Conservation (phyloP, 371 early-diverging fungal genomes). For the Coemansia sp. region DNA sequence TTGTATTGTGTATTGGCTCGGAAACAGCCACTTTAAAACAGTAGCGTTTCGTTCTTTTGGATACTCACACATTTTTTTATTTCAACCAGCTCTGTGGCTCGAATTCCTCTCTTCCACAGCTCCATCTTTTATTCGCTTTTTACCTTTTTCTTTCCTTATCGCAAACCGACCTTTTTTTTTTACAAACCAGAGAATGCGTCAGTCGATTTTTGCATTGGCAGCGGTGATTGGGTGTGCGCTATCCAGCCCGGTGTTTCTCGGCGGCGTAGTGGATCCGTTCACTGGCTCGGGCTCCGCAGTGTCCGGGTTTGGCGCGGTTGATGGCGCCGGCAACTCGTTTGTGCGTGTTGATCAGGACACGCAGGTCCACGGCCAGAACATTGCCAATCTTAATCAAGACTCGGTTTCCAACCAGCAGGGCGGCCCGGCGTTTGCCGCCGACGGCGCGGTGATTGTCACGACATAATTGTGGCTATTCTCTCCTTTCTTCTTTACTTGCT, state of each 20-base stretch:
- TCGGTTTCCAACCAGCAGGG: slow-evolving; percentile 22
- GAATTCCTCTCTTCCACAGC: no score
- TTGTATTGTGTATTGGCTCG: no score
- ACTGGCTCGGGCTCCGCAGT: slow-evolving; percentile 29
- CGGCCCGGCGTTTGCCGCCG: slow-evolving; percentile 31
- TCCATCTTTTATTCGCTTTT: no score
- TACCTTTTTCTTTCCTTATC: no score
- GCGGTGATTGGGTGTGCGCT: slow-evolving; percentile 11
- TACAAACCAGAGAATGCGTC: no score
- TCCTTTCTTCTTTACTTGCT: background rate
- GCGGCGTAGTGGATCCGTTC: slow-evolving; percentile 21
- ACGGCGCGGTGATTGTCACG: slow-evolving; percentile 19
- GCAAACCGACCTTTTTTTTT: no score
- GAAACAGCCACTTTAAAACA: no score
- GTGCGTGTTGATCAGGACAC: slow-evolving; percentile 36
- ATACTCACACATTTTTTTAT: no score
- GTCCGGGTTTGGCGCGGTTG: slow-evolving; percentile 13
- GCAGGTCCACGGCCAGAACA: slow-evolving; percentile 21
- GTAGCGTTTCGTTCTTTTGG: no score
- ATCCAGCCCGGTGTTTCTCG: slow-evolving; percentile 27
- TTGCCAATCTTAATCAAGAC: slow-evolving; percentile 27
- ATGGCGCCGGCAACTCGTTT: slow-evolving; percentile 30
- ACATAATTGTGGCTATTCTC: background rate
- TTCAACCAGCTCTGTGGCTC: no score
- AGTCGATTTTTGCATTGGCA: no score